Percentiles rank a stretch among this genome's conserved stretches.
phyloP scores from a whole-genome alignment of 2,329 filamentous ascomycete genomes.

The Fusarium goolgardi region DNA sequence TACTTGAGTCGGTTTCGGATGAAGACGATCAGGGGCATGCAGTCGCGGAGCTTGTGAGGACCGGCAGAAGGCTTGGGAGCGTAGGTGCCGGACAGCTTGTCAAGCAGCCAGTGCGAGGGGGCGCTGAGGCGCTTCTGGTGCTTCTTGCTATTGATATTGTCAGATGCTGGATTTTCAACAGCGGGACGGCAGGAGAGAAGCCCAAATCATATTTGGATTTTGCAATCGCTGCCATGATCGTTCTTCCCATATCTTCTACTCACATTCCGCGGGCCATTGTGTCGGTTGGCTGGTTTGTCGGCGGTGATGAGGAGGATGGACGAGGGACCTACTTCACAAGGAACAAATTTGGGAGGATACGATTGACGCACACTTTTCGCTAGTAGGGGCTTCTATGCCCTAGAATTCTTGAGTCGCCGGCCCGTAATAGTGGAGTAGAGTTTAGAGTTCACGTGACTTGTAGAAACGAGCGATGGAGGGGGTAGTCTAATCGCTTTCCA shows the following conservation, averaged over 20 bases:
- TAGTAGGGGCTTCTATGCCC: constrained; percentile 51
- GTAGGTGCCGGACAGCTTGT: constrained; percentile 97
- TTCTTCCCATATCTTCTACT: constrained; percentile 50
- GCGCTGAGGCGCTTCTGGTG: constrained; percentile 99
- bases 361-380: constrained; percentile 45
- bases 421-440: neutral
- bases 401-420: constrained; percentile 37
- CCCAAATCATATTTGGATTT: constrained; percentile 19
- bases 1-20: constrained; percentile 98
- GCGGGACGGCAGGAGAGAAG: constrained; percentile 4
- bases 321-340: constrained; percentile 41
- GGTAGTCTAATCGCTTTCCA: too few species aligned
- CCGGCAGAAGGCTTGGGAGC: constrained; percentile 77
- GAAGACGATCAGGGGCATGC: constrained; percentile 99
- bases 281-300: constrained; percentile 56
- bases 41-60: constrained; percentile 99
- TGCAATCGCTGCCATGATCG: constrained; percentile 7
- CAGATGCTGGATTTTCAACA: constrained; percentile 42
- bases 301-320: constrained; percentile 53
- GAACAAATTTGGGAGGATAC: constrained; percentile 43
- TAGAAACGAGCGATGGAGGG: neutral
- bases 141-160: constrained; percentile 79
- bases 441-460: neutral
- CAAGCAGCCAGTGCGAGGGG: constrained; percentile 99
- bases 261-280: constrained; percentile 75